phyloP scores from a whole-genome alignment of 2,329 filamentous ascomycete genomes.

The Fusarium sterilihyphosum region DNA sequence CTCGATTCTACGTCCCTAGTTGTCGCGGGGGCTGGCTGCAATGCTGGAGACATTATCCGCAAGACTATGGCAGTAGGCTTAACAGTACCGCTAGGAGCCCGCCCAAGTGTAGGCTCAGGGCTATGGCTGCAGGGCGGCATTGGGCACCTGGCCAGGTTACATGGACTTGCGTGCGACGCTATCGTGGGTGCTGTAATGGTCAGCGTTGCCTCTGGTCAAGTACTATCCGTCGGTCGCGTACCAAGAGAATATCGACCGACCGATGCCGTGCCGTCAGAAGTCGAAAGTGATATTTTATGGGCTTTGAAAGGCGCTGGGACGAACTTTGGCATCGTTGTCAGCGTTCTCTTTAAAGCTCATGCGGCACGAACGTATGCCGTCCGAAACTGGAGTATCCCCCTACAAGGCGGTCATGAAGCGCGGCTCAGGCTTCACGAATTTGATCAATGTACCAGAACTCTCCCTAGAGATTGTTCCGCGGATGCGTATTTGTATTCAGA shows the following conservation, averaged over 20 bases:
- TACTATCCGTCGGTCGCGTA: constrained; percentile 62
- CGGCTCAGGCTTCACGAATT: constrained; percentile 53
- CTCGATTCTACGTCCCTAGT: constrained; percentile 47
- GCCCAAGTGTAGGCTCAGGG: constrained; percentile 71
- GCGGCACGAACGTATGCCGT: constrained; percentile 52
- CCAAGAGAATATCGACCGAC: constrained; percentile 55
- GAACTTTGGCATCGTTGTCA: constrained; percentile 67
- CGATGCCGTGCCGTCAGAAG: constrained; percentile 53
- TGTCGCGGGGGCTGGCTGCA: constrained; percentile 66
- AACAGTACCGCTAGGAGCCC: constrained; percentile 67
- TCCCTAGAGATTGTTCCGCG: constrained; percentile 57
- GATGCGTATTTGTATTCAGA: constrained; percentile 68
- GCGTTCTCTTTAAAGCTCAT: constrained; percentile 60
- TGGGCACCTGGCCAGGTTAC: constrained; percentile 62
- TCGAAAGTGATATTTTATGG: constrained; percentile 64
- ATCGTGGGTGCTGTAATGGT: constrained; percentile 69
- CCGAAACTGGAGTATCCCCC: constrained; percentile 54
- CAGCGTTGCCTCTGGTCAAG: constrained; percentile 57
- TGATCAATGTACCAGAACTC: constrained; percentile 49
- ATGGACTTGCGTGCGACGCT: constrained; percentile 68
- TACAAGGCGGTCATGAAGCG: constrained; percentile 44
- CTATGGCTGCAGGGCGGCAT: constrained; percentile 73
- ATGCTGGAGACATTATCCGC: constrained; percentile 61
- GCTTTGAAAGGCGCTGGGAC: constrained; percentile 67
- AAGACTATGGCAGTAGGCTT: constrained; percentile 58